These are phyloP conservation scores for Furcasterigmium sp. DNA, from an alignment of 2,329 filamentous ascomycete genomes.

Conservation along the genomic window DNA sequence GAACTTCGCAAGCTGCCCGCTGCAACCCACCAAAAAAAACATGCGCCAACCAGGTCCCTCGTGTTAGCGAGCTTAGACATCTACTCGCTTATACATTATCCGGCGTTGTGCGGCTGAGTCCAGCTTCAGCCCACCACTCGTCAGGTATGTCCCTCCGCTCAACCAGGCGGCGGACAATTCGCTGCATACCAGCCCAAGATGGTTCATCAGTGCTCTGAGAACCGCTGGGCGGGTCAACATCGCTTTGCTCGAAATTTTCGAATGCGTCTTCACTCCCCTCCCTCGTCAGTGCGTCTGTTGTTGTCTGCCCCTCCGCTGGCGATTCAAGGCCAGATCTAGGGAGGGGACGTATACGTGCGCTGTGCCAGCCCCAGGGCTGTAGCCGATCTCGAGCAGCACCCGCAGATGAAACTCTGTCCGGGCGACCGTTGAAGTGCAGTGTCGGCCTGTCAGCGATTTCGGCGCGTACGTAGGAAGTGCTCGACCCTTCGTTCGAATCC, in stretches of 20 bases:
- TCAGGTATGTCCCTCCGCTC: slow-evolving; percentile 72
- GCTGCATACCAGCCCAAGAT: slow-evolving; percentile 58
- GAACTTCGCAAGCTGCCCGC: too few relatives aligned
- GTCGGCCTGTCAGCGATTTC: slow-evolving; percentile 1
- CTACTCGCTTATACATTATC: slow-evolving; percentile 25
- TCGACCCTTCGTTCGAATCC: slow-evolving; percentile 7
- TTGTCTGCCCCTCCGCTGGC: slow-evolving; percentile 1
- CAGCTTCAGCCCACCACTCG: slow-evolving; percentile 73
- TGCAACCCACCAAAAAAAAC: too few relatives aligned
- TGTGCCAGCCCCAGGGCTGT: too few relatives aligned
- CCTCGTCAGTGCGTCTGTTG: slow-evolving; percentile 5
- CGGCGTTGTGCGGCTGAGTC: slow-evolving; percentile 55
- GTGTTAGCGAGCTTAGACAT: background rate
- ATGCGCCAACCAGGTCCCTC: too few relatives aligned
- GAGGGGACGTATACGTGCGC: too few relatives aligned
- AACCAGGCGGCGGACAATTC: slow-evolving; percentile 65
- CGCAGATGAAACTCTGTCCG: background rate
- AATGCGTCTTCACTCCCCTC: slow-evolving; percentile 5
- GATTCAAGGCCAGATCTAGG: background rate
- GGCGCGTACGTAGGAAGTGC: slow-evolving; percentile 8
- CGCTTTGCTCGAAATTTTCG: background rate
- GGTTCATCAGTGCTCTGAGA: too few relatives aligned
- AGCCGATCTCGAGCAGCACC: too few relatives aligned
- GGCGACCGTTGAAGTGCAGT: background rate
- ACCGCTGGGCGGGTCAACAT: slow-evolving; percentile 9